Evolutionary conservation across 805 yeast genomes (phyloP).

Genomic region (Huiozyma naganishii): DNA sequence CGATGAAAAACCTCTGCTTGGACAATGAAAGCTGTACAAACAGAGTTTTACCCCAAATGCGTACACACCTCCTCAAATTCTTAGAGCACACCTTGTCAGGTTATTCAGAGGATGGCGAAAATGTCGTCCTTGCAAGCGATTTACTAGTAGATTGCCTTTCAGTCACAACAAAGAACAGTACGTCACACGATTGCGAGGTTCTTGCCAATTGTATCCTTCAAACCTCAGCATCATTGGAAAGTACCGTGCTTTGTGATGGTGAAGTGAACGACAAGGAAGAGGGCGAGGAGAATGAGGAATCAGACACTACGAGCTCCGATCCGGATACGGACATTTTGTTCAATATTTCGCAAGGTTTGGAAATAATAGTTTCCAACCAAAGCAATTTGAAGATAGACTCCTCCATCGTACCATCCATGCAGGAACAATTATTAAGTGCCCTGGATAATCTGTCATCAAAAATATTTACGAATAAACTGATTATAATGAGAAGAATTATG

Average conservation of each 20-base stretch:
- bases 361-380: slow-evolving; percentile 9
- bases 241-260: slow-evolving; percentile 1
- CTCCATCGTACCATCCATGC: slow-evolving; percentile 6
- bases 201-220: slow-evolving; percentile 8
- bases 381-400: slow-evolving; percentile 7
- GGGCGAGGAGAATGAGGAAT: slow-evolving; percentile 5
- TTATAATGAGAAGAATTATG: slow-evolving; percentile 23
- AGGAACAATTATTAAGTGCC: slow-evolving; percentile 9
- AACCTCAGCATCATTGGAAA: slow-evolving; percentile 7
- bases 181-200: slow-evolving; percentile 6
- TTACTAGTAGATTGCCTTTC: slow-evolving; percentile 14
- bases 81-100: slow-evolving; percentile 7
- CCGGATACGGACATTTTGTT: slow-evolving; percentile 15
- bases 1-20: slow-evolving; percentile 21
- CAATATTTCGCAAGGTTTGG: slow-evolving; percentile 13
- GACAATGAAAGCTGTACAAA: slow-evolving; percentile 13
- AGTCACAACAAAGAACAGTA: slow-evolving; percentile 3
- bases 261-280: slow-evolving; percentile 2
- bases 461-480: slow-evolving; percentile 20
- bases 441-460: slow-evolving; percentile 11
- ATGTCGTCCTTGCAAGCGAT: slow-evolving; percentile 13
- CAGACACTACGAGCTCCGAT: slow-evolving; percentile 14
- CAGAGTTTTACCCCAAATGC: slow-evolving; percentile 8
- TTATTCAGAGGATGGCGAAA: slow-evolving; percentile 9
- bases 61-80: slow-evolving; percentile 10